phyloP scores from a whole-genome alignment of 768 basidiomycete genomes.

The Naganishia randhawae region DNA sequence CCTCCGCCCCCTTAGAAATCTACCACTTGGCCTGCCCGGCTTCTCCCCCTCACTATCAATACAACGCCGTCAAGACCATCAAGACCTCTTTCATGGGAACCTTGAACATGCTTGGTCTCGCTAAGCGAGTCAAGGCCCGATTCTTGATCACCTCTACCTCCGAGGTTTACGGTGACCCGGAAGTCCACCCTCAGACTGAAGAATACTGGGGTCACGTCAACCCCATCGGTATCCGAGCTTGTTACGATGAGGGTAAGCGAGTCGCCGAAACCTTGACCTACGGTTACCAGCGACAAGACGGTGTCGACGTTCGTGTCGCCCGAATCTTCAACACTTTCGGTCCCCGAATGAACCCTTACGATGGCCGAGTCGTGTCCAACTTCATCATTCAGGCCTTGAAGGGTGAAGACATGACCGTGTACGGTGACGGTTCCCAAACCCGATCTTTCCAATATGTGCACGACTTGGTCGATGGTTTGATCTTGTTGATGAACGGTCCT shows the following conservation, averaged over 20 bases:
- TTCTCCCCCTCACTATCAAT: slow-evolving; percentile 95
- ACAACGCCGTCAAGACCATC: slow-evolving; percentile 94
- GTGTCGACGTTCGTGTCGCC: slow-evolving; percentile 91
- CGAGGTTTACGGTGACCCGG: slow-evolving; percentile 97
- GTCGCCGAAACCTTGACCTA: slow-evolving; percentile 97
- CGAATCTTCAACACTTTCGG: slow-evolving; percentile 80
- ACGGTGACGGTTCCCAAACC: slow-evolving; percentile 88
- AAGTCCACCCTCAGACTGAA: slow-evolving; percentile 93
- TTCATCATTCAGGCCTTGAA: slow-evolving; percentile 96
- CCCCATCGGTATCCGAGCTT: slow-evolving; percentile 96
- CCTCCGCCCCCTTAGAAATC: slow-evolving; percentile 62
- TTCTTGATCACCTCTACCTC: slow-evolving; percentile 96
- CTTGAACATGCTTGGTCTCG: slow-evolving; percentile 95
- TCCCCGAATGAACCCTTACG: slow-evolving; percentile 75
- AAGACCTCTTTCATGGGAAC: slow-evolving; percentile 99
- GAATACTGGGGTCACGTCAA: slow-evolving; percentile 99
- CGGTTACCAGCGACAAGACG: slow-evolving; percentile 89
- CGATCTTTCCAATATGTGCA: slow-evolving; percentile 96
- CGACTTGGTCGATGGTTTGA: slow-evolving; percentile 82
- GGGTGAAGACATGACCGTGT: slow-evolving; percentile 95
- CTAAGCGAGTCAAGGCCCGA: slow-evolving; percentile 93
- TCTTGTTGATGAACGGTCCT: slow-evolving; percentile 75
- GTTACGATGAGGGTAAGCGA: slow-evolving; percentile 99
- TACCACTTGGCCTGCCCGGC: slow-evolving; percentile 98
- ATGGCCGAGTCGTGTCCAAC: slow-evolving; percentile 97